These are phyloP conservation scores for Quercus cerris DNA, from an alignment of 306 rosid species.

Conservation along the genomic window DNA sequence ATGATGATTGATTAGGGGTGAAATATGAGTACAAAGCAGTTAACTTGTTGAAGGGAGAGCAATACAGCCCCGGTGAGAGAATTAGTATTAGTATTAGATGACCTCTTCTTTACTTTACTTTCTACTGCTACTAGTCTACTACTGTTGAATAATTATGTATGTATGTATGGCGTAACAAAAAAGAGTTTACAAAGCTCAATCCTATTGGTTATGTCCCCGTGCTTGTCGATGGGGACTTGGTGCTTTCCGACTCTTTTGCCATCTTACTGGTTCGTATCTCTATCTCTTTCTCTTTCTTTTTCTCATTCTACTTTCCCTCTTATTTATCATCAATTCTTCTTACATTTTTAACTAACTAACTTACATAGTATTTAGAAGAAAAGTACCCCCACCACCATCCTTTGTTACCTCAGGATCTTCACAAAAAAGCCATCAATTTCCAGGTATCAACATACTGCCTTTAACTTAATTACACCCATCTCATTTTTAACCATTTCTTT, in stretches of 20 bases:
- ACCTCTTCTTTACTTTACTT: too few species aligned
- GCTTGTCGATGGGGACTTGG: slow-evolving; percentile 53
- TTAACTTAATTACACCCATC: too few species aligned
- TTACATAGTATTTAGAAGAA: slow-evolving; percentile 69
- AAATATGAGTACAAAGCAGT: slow-evolving; percentile 53
- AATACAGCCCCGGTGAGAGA: slow-evolving; percentile 44
- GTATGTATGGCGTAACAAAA: neutral
- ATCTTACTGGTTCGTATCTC: slow-evolving; percentile 48
- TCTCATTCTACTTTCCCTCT: neutral
- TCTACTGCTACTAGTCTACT: too few species aligned
- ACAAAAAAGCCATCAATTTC: slow-evolving; percentile 57
- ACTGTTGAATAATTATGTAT: too few species aligned
- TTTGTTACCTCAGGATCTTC: slow-evolving; percentile 60
- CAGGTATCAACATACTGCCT: slow-evolving; percentile 41
- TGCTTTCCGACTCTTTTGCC: slow-evolving; percentile 67
- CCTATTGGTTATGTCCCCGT: slow-evolving; percentile 71
- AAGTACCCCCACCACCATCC: slow-evolving; percentile 74
- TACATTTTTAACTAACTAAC: too few species aligned
- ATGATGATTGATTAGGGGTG: slow-evolving; percentile 32
- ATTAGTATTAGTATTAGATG: neutral
- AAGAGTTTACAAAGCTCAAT: slow-evolving; percentile 61
- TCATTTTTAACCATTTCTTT: neutral
- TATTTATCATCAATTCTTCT: too few species aligned
- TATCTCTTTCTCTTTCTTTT: neutral
- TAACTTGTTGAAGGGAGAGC: slow-evolving; percentile 54